Evolutionary conservation across 148 eudicot genomes (phyloP), one percentile per base, ranked within the genome.

Genomic region (Euryodendron excelsum): DNA sequence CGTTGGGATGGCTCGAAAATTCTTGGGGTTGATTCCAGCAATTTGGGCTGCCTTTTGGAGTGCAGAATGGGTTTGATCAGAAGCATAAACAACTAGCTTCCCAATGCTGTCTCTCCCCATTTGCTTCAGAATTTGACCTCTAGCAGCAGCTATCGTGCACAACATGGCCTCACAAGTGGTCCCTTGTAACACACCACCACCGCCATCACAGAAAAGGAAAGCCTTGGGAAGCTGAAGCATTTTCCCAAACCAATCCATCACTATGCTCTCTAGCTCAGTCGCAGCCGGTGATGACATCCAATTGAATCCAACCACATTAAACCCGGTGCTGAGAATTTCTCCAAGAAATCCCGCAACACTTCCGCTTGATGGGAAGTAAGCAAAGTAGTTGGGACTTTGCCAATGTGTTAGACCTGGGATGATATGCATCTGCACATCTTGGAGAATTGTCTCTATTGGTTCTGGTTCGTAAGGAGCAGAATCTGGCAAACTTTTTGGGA

Each of bases 111-210:
- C 86, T 1, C 80, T 47, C 0, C 89, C 89, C 7, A 79, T 64
- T 37, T 31, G 62, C 0, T 77, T 69, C 6, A 89, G 36, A 0
- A 78, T n/a, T 1, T 76, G 68, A 56, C 86, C 91, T 6, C 91
- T 64, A 0, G 91, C 86, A 0, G 91, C 89, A 1, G 79, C 76
- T 0, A 89, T 76, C 17, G 88, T 84, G 31, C 85, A 79, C 0
- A 89, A 45, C 4, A 89, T 68, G 20, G 91, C 89, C 71, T 86
- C 91, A 34, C 91, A 84, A 9, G 91, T 86, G 64, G 91, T 89
- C 5, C 91, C 91, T 69, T 84, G 81, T 79, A 89, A 77, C 21
- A 86, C 89, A 0, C 91, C 91, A 30, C 91, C 89, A 0, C 91
- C 91, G 8, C 69, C 69, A 1, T 87, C 86, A 0, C 83, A 65